A percentile compares a stretch with the other conserved stretches of the same genome.
Evolutionary conservation across 345 rosid species (phyloP).

Genomic region (Sonneratia alba): DNA sequence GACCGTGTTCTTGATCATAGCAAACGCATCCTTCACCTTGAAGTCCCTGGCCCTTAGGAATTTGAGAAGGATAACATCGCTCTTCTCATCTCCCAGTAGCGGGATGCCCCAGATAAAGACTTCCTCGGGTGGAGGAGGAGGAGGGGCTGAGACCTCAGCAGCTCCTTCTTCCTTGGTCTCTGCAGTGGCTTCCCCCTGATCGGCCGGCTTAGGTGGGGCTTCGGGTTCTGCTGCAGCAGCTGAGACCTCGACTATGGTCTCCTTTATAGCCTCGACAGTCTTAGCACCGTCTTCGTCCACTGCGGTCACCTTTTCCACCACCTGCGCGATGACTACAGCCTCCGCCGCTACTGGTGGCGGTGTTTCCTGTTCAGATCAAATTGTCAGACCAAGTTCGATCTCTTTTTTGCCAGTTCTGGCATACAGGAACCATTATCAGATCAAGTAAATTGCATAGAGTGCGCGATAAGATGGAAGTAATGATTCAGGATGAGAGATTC

Average conservation of each 20-base stretch:
- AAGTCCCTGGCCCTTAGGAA: conserved; percentile 52
- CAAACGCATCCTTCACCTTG: conserved; percentile 42
- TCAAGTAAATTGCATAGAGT: too few relatives aligned
- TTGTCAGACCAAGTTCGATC: neutral
- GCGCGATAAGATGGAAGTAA: too few relatives aligned
- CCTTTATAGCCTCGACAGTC: conserved; percentile 82
- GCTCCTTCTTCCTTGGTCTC: conserved; percentile 4
- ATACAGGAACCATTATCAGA: neutral
- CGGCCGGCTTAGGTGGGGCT: conserved; percentile 6
- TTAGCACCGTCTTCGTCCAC: conserved; percentile 82
- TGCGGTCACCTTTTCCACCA: conserved; percentile 27
- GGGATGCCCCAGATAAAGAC: conserved; percentile 41
- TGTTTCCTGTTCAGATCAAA: neutral
- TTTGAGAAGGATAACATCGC: conserved; percentile 37
- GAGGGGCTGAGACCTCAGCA: neutral
- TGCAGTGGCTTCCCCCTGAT: conserved; percentile 17
- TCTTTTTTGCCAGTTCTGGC: neutral
- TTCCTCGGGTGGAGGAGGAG: conserved; percentile 23
- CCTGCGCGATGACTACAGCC: conserved; percentile 21
- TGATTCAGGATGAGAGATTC: too few relatives aligned
- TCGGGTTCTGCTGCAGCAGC: conserved; percentile 20
- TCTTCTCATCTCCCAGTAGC: conserved; percentile 27
- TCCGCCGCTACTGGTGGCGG: conserved; percentile 6
- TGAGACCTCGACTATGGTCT: conserved; percentile 48
- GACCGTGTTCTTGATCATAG: conserved; percentile 37